These are phyloP conservation scores for Pseudozyma tsukubaensis DNA, from an alignment of 1,284 basidiomycete genomes.

Conservation along the genomic window DNA sequence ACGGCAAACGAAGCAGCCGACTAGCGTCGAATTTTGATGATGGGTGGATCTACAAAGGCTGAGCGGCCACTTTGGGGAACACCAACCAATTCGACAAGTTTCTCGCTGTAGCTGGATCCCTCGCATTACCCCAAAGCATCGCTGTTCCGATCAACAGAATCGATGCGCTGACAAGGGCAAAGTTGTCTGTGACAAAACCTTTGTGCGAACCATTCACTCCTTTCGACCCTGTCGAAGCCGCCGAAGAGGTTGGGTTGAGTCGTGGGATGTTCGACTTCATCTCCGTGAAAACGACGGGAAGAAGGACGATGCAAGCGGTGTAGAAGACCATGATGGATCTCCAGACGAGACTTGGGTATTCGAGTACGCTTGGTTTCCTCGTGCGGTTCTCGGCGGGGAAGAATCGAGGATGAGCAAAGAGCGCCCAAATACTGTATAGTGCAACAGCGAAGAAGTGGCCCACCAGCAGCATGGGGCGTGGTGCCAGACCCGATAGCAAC, in stretches of 20 bases:
- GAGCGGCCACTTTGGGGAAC: conserved; percentile 37
- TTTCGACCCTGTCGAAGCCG: background rate
- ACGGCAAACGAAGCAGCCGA: no score
- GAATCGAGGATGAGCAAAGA: conserved; percentile 74
- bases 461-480: conserved; percentile 81
- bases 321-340: conserved; percentile 59
- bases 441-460: conserved; percentile 96
- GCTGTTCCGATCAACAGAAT: conserved; percentile 36
- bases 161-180: conserved; percentile 35
- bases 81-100: conserved; percentile 45
- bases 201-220: conserved; percentile 5
- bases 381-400: conserved; percentile 22
- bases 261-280: conserved; percentile 53
- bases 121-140: conserved; percentile 43
- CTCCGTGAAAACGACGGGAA: conserved; percentile 67
- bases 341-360: conserved; percentile 56
- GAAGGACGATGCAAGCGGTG: conserved; percentile 65
- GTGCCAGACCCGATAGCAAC: conserved; percentile 72
- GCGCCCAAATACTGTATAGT: conserved; percentile 87
- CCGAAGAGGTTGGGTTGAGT: conserved; percentile 6
- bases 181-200: conserved; percentile 41
- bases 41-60: conserved; percentile 3
- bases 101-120: conserved; percentile 35
- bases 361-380: conserved; percentile 26
- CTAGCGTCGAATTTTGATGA: no score